These are phyloP conservation scores for Aureobasidium namibiae DNA, from an alignment of 2,329 filamentous ascomycete species.

Conservation along the genomic window DNA sequence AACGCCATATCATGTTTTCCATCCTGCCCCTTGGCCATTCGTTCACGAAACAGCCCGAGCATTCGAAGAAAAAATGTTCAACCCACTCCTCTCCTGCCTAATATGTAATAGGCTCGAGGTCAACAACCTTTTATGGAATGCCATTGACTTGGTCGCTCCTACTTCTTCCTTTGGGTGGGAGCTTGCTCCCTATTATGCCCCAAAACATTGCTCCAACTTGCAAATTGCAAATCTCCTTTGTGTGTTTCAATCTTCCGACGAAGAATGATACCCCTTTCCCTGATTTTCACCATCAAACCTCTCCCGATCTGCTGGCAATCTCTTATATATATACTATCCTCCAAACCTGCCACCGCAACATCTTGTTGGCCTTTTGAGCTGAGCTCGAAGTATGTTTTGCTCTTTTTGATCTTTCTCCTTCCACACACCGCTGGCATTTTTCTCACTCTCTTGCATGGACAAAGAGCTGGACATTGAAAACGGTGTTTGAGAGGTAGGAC, in stretches of 20 bases:
- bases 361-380: slow-evolving; percentile 11
- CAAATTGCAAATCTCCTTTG: slow-evolving; percentile 11
- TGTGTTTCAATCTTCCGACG: slow-evolving; percentile 1
- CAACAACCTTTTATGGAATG: background rate
- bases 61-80: background rate
- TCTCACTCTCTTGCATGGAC: slow-evolving; percentile 2
- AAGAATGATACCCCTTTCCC: slow-evolving; percentile 10
- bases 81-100: slow-evolving; percentile 3
- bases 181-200: slow-evolving; percentile 2
- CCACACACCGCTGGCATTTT: background rate
- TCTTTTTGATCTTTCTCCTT: background rate
- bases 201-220: background rate
- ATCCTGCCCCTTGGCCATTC: background rate
- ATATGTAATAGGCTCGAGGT: slow-evolving; percentile 11
- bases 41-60: slow-evolving; percentile 7
- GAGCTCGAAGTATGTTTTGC: background rate
- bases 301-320: background rate
- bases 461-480: slow-evolving; percentile 3
- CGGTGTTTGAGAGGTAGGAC: background rate
- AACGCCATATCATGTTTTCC: slow-evolving; percentile 2
- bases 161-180: background rate
- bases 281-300: too few relatives aligned
- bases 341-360: background rate
- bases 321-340: background rate
- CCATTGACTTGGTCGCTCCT: background rate